These are phyloP conservation scores for Talaromyces sp. DNA, from an alignment of 2,329 filamentous ascomycete genomes.

Conservation along the genomic window DNA sequence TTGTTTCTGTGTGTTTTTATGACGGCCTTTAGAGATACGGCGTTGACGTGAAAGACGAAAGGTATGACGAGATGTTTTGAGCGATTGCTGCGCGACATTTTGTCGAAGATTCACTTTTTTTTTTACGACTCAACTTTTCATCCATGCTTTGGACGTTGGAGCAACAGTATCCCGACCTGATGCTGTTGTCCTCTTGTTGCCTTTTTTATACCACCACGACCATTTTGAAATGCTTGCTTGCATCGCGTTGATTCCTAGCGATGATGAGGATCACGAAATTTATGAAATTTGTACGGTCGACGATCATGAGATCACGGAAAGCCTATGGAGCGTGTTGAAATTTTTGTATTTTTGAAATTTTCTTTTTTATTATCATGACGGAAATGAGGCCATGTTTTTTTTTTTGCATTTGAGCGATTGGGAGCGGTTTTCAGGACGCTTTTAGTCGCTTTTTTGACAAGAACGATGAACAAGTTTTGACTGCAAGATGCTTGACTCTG, in stretches of 20 bases:
- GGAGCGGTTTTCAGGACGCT: slow-evolving; percentile 1
- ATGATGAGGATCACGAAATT: slow-evolving; percentile 38
- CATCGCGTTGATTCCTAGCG: slow-evolving; percentile 30
- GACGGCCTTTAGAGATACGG: slow-evolving; percentile 8
- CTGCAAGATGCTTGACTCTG: not conserved
- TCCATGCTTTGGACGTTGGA: not conserved
- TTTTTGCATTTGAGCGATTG: slow-evolving; percentile 10
- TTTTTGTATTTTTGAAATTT: slow-evolving; percentile 1
- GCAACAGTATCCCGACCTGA: slow-evolving; percentile 2
- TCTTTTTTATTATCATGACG: slow-evolving; percentile 1
- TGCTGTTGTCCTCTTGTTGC: not conserved
- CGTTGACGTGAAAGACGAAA: slow-evolving; percentile 7
- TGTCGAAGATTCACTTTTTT: not conserved
- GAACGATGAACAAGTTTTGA: not conserved
- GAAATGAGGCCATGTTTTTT: not conserved
- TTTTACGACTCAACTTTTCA: not conserved
- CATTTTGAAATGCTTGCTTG: slow-evolving; percentile 29
- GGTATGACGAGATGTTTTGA: slow-evolving; percentile 5
- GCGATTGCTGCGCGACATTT: slow-evolving; percentile 1
- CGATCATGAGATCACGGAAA: slow-evolving; percentile 5
- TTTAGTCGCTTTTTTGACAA: not conserved
- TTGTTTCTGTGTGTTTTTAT: slow-evolving; percentile 6
- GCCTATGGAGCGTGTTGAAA: slow-evolving; percentile 12
- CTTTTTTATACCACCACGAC: not conserved
- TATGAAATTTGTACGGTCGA: slow-evolving; percentile 27